Evolutionary conservation across 2,329 filamentous ascomycete species (phyloP), one percentile per base, ranked within the genome.

Genomic region (Myotisia sp.): DNA sequence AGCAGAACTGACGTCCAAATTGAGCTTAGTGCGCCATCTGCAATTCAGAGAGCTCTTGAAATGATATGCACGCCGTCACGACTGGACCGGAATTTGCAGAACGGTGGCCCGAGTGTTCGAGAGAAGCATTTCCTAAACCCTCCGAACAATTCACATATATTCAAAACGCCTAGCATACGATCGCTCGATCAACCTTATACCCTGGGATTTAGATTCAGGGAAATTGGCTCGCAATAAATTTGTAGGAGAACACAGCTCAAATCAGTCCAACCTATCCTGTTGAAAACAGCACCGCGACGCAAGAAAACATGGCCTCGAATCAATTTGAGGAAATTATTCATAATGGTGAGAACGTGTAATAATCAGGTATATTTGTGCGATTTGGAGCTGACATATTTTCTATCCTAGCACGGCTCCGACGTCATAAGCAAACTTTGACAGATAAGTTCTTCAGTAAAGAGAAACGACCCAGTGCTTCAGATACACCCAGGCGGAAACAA

Each of bases 401-500:
- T 8, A 34, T 36, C 4, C 34, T 28, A 23, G 66, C 62, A 47
- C 66, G 70, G 29, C 58, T 67, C 38, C 64, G 65, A 48, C 67
- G 66, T 46, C 67, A 67, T 48, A 64, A 70, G 37, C 67, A 74
- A 47, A 55, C 58, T 2, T 62, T 76, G 3, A 71, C 73, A 29
- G 68, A 70, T 43, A 58, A 73, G 47, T 68, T 78, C 26, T 63
- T 77, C 19, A 69, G 70, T 27, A 62, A 59, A 42, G 66, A 63
- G 40, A 62, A 69, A 44, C 61, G 65, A 43, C 51, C 60, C 8
- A 67, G 59, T 45, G 59, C 58, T 4, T 59, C 67, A 7, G 60
- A 31, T 22, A 20, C 31, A 23, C 24, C 42, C 37, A 59, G 46
- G 40, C 53, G 53, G 42, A 56, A 54, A 39, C 50, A 59, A 47